These are phyloP conservation scores for Prunus yedoensis DNA, from an alignment of 331 rosid genomes.

Conservation along the genomic window DNA sequence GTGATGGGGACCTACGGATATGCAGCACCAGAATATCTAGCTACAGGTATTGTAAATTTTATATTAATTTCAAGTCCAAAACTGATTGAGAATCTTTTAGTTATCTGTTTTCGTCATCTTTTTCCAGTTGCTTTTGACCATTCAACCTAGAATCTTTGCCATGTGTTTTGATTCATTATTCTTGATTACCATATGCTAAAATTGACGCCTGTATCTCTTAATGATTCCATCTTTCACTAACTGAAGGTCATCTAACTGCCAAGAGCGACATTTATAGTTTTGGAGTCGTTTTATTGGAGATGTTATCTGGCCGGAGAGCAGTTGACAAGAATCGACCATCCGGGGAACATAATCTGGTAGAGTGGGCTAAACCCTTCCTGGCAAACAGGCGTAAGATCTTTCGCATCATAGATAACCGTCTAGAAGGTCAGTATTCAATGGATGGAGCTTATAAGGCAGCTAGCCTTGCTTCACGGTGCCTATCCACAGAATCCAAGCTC, in stretches of 20 bases:
- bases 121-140: neutral
- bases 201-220: neutral
- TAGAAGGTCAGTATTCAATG: constrained; percentile 76
- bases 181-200: neutral
- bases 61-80: neutral
- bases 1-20: constrained; percentile 89
- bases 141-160: constrained; percentile 4
- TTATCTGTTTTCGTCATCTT: neutral
- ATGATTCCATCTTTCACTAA: constrained; percentile 4
- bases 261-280: constrained; percentile 84
- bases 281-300: constrained; percentile 85
- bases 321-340: constrained; percentile 81
- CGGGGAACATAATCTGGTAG: constrained; percentile 80
- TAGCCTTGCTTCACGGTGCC: constrained; percentile 64
- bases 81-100: neutral
- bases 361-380: constrained; percentile 82
- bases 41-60: constrained; percentile 59
- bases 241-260: constrained; percentile 76
- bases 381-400: constrained; percentile 66
- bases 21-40: constrained; percentile 92
- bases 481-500: constrained; percentile 60
- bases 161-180: neutral
- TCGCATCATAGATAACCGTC: constrained; percentile 68
- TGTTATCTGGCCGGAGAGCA: constrained; percentile 84
- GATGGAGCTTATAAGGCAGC: constrained; percentile 73